Evolutionary conservation across 2,329 filamentous ascomycete species (phyloP).

Genomic region (Neofusicoccum cordaticola): DNA sequence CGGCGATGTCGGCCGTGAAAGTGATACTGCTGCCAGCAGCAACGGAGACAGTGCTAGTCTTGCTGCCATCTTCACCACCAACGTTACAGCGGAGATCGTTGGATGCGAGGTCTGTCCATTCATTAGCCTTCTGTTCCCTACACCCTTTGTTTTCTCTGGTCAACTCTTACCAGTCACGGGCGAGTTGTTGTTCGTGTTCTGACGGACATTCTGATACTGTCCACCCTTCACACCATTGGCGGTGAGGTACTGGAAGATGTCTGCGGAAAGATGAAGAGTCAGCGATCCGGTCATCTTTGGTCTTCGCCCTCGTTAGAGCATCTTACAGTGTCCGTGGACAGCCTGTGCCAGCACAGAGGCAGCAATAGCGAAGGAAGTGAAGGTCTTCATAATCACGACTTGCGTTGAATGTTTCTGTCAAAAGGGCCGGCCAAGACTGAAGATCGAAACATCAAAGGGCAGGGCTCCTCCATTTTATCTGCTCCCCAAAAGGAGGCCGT

Average conservation of each 20-base stretch:
- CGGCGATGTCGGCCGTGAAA: slow-evolving; percentile 35
- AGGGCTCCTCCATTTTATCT: background rate
- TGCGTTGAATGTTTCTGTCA: background rate
- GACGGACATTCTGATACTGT: slow-evolving; percentile 36
- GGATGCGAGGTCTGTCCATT: slow-evolving; percentile 23
- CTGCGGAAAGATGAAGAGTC: slow-evolving; percentile 21
- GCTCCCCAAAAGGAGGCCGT: background rate
- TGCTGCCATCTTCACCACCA: slow-evolving; percentile 27
- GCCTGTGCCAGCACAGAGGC: slow-evolving; percentile 32
- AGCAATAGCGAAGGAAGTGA: slow-evolving; percentile 31
- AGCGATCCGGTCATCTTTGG: background rate
- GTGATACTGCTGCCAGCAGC: slow-evolving; percentile 34
- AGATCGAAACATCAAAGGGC: background rate
- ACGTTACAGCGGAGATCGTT: slow-evolving; percentile 38
- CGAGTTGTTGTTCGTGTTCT: slow-evolving; percentile 37
- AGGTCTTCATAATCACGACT: slow-evolving; percentile 30
- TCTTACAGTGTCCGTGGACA: slow-evolving; percentile 36
- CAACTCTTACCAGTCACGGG: slow-evolving; percentile 28
- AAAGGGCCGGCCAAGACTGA: slow-evolving; percentile 7
- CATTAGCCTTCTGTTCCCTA: background rate
- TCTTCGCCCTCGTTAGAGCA: background rate
- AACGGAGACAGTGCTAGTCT: slow-evolving; percentile 34
- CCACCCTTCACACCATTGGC: slow-evolving; percentile 35
- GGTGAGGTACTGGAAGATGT: slow-evolving; percentile 39
- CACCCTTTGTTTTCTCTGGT: background rate